Conservation (phyloP, 805 yeast species). For the Cyberlindnera sargentensis region DNA sequence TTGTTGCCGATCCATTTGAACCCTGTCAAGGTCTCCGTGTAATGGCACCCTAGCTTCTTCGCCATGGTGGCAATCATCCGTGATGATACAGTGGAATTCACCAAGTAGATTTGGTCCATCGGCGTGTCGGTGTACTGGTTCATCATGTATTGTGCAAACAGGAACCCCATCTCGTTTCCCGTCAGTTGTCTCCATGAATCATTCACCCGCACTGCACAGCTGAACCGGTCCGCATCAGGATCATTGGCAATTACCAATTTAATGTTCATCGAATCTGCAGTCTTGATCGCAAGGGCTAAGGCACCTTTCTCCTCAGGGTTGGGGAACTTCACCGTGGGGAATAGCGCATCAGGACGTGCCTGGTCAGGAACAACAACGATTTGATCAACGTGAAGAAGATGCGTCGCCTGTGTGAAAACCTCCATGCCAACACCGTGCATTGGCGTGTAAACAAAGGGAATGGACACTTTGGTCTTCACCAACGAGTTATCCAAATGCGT, state of each 20-base stretch:
- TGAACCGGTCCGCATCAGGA: constrained; percentile 95
- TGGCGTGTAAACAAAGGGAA: constrained; percentile 77
- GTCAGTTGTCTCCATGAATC: constrained; percentile 67
- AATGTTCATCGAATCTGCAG: constrained; percentile 45
- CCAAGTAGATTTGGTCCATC: constrained; percentile 39
- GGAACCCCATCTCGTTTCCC: constrained; percentile 85
- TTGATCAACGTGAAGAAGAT: constrained; percentile 28
- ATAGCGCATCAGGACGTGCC: constrained; percentile 71
- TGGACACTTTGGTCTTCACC: constrained; percentile 21
- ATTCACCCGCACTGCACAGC: constrained; percentile 56
- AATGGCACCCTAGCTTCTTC: constrained; percentile 47
- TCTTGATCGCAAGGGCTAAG: constrained; percentile 55
- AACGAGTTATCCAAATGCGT: constrained; percentile 27
- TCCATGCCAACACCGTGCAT: constrained; percentile 92
- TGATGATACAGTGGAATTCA: constrained; percentile 91
- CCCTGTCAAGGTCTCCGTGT: constrained; percentile 84
- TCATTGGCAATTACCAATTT: constrained; percentile 78
- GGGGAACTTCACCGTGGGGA: constrained; percentile 83
- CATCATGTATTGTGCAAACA: constrained; percentile 66
- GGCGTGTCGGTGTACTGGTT: constrained; percentile 17
- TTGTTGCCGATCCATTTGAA: constrained; percentile 96
- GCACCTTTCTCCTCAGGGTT: constrained; percentile 97
- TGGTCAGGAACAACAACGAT: constrained; percentile 53
- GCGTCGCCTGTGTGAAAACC: constrained; percentile 39
- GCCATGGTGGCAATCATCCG: constrained; percentile 74